These are phyloP conservation scores for Botrytis hyacinthi DNA, from an alignment of 2,329 filamentous ascomycete genomes.

Conservation along the genomic window DNA sequence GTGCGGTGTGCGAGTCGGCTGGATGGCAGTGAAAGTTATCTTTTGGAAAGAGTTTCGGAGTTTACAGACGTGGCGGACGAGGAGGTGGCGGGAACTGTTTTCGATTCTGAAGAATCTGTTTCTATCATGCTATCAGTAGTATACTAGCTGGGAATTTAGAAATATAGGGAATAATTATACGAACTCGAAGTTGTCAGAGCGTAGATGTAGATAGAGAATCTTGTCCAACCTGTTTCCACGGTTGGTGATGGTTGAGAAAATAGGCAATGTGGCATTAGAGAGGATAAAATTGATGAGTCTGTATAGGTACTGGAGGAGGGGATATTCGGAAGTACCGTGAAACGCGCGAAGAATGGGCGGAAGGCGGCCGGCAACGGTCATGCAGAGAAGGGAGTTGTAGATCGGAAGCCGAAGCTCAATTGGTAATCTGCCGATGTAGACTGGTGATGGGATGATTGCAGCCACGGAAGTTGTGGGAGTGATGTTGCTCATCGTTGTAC, in stretches of 20 bases:
- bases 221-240: background rate
- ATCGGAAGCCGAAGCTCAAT: background rate
- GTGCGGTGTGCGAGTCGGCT: background rate
- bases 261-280: background rate
- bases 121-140: background rate
- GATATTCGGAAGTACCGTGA: background rate
- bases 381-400: background rate
- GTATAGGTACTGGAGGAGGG: background rate
- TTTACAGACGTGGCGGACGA: background rate
- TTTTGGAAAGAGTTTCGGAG: background rate
- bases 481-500: background rate
- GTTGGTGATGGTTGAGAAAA: background rate
- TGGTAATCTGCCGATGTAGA: rapidly evolving
- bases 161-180: background rate
- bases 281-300: background rate
- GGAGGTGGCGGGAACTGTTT: rapidly evolving
- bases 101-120: background rate
- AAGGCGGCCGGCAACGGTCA: background rate
- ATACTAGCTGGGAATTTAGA: background rate
- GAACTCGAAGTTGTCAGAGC: background rate
- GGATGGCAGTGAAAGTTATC: background rate
- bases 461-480: background rate
- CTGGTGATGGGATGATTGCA: background rate
- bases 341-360: background rate
- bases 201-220: background rate